These are phyloP conservation scores for Fusarium neocosmosporiellum DNA, from an alignment of 2,329 filamentous ascomycete species.

Conservation along the genomic window DNA sequence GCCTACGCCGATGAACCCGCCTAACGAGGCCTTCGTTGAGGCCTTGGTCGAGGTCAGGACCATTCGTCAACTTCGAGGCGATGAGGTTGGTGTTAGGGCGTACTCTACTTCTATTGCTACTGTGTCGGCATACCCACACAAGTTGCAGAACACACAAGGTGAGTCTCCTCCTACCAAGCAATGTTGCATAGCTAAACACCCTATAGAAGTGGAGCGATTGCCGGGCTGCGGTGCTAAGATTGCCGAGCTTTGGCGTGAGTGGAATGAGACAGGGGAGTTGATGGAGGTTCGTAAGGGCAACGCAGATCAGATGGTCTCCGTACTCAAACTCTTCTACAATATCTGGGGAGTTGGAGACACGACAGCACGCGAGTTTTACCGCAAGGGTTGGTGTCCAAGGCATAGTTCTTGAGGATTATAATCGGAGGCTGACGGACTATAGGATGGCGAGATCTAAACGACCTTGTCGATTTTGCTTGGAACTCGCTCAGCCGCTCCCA, in stretches of 20 bases:
- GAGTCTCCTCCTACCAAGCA: conserved; percentile 21
- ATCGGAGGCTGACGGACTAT: conserved; percentile 5
- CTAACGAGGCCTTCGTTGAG: conserved; percentile 80
- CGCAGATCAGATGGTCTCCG: conserved; percentile 70
- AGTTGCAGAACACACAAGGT: conserved; percentile 56
- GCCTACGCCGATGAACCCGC: conserved; percentile 73
- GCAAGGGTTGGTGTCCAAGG: conserved; percentile 57
- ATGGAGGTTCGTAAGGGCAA: conserved; percentile 73
- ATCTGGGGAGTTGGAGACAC: conserved; percentile 94
- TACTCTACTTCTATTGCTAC: conserved; percentile 90
- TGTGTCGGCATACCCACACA: conserved; percentile 80
- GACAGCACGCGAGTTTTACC: conserved; percentile 85
- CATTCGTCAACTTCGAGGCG: conserved; percentile 75
- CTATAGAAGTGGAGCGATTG: conserved; percentile 64
- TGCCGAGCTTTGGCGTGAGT: conserved; percentile 81
- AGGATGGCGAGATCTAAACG: conserved; percentile 86
- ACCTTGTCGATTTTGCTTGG: conserved; percentile 89
- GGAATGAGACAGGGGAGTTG: conserved; percentile 69
- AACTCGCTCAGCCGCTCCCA: conserved; percentile 78
- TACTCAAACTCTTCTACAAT: conserved; percentile 78
- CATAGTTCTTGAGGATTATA: not conserved
- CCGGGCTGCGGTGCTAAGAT: conserved; percentile 88
- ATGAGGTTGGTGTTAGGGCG: conserved; percentile 83
- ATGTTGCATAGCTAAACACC: not conserved
- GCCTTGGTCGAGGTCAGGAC: conserved; percentile 80